Conservation (phyloP, 345 rosid genomes). For the Pistacia vera region DNA sequence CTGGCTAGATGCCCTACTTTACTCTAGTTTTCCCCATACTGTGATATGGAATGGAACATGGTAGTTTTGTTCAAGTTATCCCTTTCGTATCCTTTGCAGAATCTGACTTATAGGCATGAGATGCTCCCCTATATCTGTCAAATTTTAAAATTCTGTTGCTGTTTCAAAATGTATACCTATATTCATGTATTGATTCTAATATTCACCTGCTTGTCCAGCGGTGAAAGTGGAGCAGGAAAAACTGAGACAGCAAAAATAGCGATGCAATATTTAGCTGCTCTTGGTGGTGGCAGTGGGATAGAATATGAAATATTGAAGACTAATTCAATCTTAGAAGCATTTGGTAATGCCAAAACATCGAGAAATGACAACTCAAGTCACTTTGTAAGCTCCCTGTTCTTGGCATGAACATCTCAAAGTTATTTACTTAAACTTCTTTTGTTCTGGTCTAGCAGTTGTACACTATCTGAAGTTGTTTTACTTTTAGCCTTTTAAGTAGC, state of each 20-base stretch:
- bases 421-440: not conserved
- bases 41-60: not conserved
- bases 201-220: slow-evolving; percentile 56
- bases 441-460: not conserved
- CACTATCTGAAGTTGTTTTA: not conserved
- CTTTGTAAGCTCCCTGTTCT: slow-evolving; percentile 69
- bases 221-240: slow-evolving; percentile 99
- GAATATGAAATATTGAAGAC: slow-evolving; percentile 97
- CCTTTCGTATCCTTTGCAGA: not conserved
- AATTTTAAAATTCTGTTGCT: not conserved
- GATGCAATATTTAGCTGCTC: slow-evolving; percentile 99
- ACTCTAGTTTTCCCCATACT: not conserved
- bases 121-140: slow-evolving; percentile 15
- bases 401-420: slow-evolving; percentile 12
- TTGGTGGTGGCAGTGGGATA: slow-evolving; percentile 99
- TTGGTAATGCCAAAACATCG: slow-evolving; percentile 96
- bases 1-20: not conserved
- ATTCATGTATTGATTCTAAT: slow-evolving; percentile 18
- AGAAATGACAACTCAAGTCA: slow-evolving; percentile 99
- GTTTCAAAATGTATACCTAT: slow-evolving; percentile 5
- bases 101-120: not conserved
- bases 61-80: not conserved
- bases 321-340: slow-evolving; percentile 96
- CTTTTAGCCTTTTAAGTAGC: not conserved
- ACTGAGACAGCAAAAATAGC: slow-evolving; percentile 99